phyloP scores from a whole-genome alignment of 768 basidiomycete species.

The Strobilomyces dryophilus region DNA sequence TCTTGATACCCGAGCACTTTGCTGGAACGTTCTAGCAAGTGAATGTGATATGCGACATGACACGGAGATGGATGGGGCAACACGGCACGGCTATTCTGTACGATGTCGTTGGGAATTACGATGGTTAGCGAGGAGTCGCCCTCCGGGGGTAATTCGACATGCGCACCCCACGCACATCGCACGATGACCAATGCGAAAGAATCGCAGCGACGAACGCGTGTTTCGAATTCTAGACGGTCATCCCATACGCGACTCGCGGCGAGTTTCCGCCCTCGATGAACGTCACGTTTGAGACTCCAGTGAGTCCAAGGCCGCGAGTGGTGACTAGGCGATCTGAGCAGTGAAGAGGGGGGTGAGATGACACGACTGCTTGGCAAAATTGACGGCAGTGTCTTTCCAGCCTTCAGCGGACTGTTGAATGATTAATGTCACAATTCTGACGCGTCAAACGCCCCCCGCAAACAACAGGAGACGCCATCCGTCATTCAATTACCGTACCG shows the following conservation, averaged over 20 bases:
- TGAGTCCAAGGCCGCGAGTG: neutral
- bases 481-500: neutral
- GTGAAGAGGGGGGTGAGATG: neutral
- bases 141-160: conserved; percentile 12
- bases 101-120: neutral
- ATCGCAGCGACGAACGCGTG: conserved; percentile 5
- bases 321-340: neutral
- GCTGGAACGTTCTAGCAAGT: neutral
- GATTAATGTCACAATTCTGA: neutral
- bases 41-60: conserved; percentile 9
- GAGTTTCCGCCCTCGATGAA: neutral
- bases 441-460: neutral
- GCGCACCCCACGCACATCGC: conserved; percentile 4
- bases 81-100: neutral
- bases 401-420: neutral
- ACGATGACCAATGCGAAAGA: neutral
- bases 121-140: neutral
- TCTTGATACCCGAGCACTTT: neutral
- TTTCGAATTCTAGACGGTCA: conserved; percentile 7
- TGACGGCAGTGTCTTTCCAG: too few species aligned
- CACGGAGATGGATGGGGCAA: conserved; percentile 1
- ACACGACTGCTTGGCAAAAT: neutral
- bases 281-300: neutral
- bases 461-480: neutral
- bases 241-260: conserved; percentile 1